Evolutionary conservation across 2,329 filamentous ascomycete species (phyloP).

Genomic region (Clarireedia paspali): DNA sequence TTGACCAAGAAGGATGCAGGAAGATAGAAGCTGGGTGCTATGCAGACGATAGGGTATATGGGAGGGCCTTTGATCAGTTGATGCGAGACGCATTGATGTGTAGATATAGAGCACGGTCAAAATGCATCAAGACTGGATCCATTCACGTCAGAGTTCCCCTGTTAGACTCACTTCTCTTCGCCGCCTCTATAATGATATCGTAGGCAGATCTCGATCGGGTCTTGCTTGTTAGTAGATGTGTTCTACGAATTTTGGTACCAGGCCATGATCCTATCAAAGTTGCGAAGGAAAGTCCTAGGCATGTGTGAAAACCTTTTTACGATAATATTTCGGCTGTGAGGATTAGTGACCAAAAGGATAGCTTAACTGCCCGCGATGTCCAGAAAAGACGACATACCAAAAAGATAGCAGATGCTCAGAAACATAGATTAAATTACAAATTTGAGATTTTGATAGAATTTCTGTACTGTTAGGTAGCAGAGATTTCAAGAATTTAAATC

Average conservation of each 20-base stretch:
- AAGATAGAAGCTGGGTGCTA: slow-evolving; percentile 4
- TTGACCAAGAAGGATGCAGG: slow-evolving; percentile 6
- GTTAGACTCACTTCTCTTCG: not conserved
- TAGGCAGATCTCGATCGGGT: not conserved
- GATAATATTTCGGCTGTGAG: too few relatives aligned
- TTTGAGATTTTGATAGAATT: too few relatives aligned
- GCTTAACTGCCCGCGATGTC: too few relatives aligned
- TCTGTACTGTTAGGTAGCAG: too few relatives aligned
- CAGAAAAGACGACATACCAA: too few relatives aligned
- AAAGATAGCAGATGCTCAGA: too few relatives aligned
- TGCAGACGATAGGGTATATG: not conserved
- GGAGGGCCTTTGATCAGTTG: not conserved
- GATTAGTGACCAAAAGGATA: too few relatives aligned
- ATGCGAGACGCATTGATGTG: not conserved
- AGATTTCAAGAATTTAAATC: too few relatives aligned
- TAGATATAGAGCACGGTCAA: slow-evolving; percentile 8
- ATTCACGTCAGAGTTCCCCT: not conserved
- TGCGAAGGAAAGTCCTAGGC: too few relatives aligned
- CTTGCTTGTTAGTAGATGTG: not conserved
- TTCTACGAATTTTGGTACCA: not conserved
- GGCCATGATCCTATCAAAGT: too few relatives aligned
- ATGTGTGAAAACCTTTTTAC: too few relatives aligned
- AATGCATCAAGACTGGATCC: not conserved
- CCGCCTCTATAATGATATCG: not conserved
- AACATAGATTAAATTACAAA: too few relatives aligned